These are phyloP conservation scores for Lantana camara DNA, from an alignment of 257 asterid genomes.

Conservation along the genomic window DNA sequence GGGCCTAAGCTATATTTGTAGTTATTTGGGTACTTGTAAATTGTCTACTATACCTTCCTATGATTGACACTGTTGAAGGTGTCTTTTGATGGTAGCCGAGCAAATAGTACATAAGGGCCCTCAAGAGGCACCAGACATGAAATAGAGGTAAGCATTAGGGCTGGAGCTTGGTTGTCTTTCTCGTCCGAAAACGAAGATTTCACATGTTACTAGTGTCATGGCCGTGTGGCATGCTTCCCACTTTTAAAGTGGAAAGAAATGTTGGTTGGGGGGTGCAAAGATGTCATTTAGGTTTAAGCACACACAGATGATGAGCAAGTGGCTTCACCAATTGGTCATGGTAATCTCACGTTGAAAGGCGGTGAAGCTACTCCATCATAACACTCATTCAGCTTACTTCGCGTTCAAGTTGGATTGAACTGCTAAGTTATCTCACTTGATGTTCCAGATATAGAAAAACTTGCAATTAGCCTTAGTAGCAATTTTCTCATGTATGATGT, in stretches of 20 bases:
- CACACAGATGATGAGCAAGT: no score
- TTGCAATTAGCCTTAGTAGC: no score
- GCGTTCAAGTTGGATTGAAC: no score
- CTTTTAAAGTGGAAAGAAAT: not conserved
- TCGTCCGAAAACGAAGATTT: constrained; percentile 25
- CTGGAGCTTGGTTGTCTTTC: constrained; percentile 23
- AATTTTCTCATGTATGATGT: no score
- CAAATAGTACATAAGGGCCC: constrained; percentile 11
- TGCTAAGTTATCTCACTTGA: no score
- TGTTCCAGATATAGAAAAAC: no score
- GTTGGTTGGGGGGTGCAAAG: constrained; percentile 4
- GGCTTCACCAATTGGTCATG: not conserved
- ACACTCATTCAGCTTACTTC: no score
- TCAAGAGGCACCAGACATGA: not conserved
- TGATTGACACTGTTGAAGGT: not conserved
- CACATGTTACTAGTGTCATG: constrained; percentile 20
- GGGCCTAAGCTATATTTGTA: no score
- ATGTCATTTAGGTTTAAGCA: not conserved
- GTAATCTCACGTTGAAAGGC: not conserved
- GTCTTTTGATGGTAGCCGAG: not conserved
- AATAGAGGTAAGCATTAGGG: constrained; percentile 3
- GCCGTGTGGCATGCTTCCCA: constrained; percentile 35
- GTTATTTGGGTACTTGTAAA: no score
- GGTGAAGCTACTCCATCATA: not conserved
- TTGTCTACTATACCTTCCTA: no score